Conservation (phyloP, 306 rosid genomes). For the Lathyrus oleraceus region DNA sequence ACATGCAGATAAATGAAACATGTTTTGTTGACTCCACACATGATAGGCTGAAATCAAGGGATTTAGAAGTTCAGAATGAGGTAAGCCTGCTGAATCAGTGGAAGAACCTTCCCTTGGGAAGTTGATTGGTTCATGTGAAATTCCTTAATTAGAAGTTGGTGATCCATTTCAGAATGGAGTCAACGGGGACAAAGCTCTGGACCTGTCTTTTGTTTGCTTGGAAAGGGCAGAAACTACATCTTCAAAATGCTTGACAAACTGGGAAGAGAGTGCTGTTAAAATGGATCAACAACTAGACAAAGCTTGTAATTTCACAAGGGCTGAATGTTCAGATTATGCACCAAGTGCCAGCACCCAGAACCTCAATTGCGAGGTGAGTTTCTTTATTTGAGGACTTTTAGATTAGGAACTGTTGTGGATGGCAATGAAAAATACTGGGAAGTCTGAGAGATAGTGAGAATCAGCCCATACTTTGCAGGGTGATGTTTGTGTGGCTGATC, state of each 20-base stretch:
- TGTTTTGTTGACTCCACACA: slow-evolving; percentile 34
- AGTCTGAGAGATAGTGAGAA: slow-evolving; percentile 71
- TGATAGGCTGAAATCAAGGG: slow-evolving; percentile 38
- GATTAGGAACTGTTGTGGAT: slow-evolving; percentile 64
- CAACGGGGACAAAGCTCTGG: slow-evolving; percentile 44
- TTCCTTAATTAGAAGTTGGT: slow-evolving; percentile 54
- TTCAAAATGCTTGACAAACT: slow-evolving; percentile 38
- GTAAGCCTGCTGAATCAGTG: slow-evolving; percentile 54
- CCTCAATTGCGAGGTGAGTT: slow-evolving; percentile 87
- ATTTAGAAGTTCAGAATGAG: slow-evolving; percentile 46
- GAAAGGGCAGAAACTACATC: slow-evolving; percentile 42
- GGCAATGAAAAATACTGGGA: slow-evolving; percentile 66
- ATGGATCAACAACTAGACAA: slow-evolving; percentile 49
- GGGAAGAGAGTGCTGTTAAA: slow-evolving; percentile 51
- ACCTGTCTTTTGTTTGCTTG: slow-evolving; percentile 44
- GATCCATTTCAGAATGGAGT: slow-evolving; percentile 52
- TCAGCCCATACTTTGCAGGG: slow-evolving; percentile 78
- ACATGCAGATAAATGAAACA: slow-evolving; percentile 39
- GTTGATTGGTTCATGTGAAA: slow-evolving; percentile 49
- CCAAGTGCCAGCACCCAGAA: slow-evolving; percentile 55
- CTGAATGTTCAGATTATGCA: slow-evolving; percentile 52
- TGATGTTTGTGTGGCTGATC: slow-evolving; percentile 55
- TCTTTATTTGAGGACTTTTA: slow-evolving; percentile 66
- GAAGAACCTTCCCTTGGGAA: slow-evolving; percentile 42
- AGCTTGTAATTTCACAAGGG: slow-evolving; percentile 46